Base-by-base conservation (phyloP, 257 asterid species). In the Ilex aquifolium region DNA sequence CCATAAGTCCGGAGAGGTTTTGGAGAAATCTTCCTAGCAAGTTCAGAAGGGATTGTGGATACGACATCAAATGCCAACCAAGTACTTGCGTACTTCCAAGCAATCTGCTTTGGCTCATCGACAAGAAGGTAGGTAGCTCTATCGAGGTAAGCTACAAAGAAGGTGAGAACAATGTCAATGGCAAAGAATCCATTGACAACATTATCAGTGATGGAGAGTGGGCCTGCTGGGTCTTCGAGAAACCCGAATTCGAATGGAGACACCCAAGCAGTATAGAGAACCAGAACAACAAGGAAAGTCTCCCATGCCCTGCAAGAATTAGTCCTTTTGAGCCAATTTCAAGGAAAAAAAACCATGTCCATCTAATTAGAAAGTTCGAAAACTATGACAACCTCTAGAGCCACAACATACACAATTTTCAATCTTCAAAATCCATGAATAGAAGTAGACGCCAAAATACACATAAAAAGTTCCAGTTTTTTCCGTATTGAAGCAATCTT, bases 191-290 rank as follows among this genome's bases (percentile, higher is more conserved):
- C 88, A 53, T 92, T 92, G 79, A 88, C 97, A 57, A 92, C 73
- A 64, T 92, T 92, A 68, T 92, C 98, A 12, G 72, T 56, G 44
- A 79, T 62, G 49, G 95, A 65, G 10, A 88, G 83, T 8, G 81
- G 71, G 30, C 64, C 68, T 2, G 52, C 56, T 27, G 91, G 95
- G 65, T 62, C 78, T 40, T 74, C 73, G 36, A 88, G 76, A 65
- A 92, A 92, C 8, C 93, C 98, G 9, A 92, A 82, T 70, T 92
- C 97, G 52, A 86, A 92, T 6, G 96, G 98, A 66, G 95, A 91
- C 68, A 82, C 95, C 98, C 97, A 92, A 48, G 97, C 97, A 2
- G 96, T 86, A 62, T 92, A 92, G 51, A 85, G 31, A 14, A 92
- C 97, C 65, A 88, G 90, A 62, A 80, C 71, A 54, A 89, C 74